These are phyloP conservation scores for Pharus latifolius DNA, from an alignment of 176 grass and related monocot genomes.

Conservation along the genomic window DNA sequence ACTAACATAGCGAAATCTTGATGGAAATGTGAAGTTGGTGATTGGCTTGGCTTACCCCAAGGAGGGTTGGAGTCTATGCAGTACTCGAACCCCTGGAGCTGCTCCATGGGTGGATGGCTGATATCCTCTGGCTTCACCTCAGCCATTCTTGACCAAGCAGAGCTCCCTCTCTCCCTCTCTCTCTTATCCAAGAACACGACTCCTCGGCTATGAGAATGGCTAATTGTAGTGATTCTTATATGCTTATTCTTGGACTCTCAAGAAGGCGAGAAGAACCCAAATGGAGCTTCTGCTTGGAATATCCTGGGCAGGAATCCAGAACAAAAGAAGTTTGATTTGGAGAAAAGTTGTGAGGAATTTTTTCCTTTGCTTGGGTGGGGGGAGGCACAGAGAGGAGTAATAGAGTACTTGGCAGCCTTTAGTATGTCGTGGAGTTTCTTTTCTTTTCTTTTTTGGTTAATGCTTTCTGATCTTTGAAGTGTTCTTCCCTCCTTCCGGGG, in stretches of 20 bases:
- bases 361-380: too few relatives aligned
- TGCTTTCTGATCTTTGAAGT: slow-evolving; percentile 16
- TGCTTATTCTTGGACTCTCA: not conserved
- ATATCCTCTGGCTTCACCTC: slow-evolving; percentile 74
- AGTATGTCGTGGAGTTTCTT: not conserved
- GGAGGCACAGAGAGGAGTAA: too few relatives aligned
- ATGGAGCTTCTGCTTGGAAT: not conserved
- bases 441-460: not conserved
- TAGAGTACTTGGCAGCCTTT: not conserved
- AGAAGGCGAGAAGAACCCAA: not conserved
- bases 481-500: slow-evolving; percentile 2
- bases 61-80: slow-evolving; percentile 96
- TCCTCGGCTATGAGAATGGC: too few relatives aligned
- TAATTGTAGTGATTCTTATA: too few relatives aligned
- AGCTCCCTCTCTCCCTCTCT: not conserved
- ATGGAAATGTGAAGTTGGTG: not conserved
- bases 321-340: not conserved
- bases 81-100: slow-evolving; percentile 92
- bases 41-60: slow-evolving; percentile 38
- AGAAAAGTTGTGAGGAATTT: not conserved
- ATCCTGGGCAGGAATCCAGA: not conserved
- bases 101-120: slow-evolving; percentile 90
- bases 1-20: slow-evolving; percentile 20
- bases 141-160: slow-evolving; percentile 25
- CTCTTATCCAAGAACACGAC: too few relatives aligned